Conservation (phyloP, 164 flowering plant species). For the Cinnamomum chago region DNA sequence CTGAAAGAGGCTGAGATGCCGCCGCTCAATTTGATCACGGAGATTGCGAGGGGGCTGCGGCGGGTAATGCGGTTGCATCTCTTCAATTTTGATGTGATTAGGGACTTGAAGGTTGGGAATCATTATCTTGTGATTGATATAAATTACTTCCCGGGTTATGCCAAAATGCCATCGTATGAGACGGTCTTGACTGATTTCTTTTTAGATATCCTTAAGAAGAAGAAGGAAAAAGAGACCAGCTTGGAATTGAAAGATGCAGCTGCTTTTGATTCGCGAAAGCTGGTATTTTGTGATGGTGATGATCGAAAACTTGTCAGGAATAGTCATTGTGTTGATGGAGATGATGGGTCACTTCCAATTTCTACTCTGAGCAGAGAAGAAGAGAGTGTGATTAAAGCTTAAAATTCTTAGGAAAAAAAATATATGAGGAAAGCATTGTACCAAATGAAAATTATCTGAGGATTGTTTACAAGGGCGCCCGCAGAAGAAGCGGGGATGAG, state of each 20-base stretch:
- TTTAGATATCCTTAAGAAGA: conserved; percentile 35
- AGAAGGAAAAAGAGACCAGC: neutral
- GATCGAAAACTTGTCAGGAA: conserved; percentile 10
- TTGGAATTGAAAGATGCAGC: neutral
- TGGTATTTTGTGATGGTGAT: neutral
- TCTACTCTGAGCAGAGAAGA: conserved; percentile 2
- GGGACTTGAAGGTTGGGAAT: conserved; percentile 57
- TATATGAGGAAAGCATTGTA: neutral
- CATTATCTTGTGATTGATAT: conserved; percentile 72
- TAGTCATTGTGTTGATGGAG: conserved; percentile 8
- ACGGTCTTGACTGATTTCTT: conserved; percentile 68
- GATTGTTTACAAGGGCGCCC: neutral
- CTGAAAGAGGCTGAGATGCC: conserved; percentile 65
- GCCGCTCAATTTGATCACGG: conserved; percentile 46
- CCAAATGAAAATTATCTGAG: neutral
- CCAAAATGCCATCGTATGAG: conserved; percentile 79
- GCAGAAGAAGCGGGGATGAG: neutral
- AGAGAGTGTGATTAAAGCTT: neutral
- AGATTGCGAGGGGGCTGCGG: conserved; percentile 55
- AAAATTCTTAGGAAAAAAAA: neutral
- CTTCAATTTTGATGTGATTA: conserved; percentile 80
- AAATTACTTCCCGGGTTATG: conserved; percentile 84
- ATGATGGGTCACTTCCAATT: conserved; percentile 3
- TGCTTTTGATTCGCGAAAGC: neutral
- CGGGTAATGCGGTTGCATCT: conserved; percentile 44